phyloP scores from a whole-genome alignment of 257 asterid genomes.

The Gentiana macrophylla region DNA sequence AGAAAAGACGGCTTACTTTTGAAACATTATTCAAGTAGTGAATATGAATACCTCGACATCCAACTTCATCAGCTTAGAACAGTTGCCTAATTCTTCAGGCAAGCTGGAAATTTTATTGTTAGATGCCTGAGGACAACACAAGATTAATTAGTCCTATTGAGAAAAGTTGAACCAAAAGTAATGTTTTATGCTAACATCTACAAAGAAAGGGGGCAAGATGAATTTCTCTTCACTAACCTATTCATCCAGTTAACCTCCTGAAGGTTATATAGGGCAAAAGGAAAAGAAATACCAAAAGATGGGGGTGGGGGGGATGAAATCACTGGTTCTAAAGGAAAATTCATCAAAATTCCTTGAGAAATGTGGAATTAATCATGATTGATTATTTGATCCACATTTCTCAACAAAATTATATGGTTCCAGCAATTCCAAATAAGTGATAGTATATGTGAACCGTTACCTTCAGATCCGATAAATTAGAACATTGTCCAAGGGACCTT shows the following conservation, averaged over 20 bases:
- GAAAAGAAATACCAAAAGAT: no score
- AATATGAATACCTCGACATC: constrained; percentile 60
- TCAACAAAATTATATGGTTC: no score
- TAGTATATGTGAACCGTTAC: constrained; percentile 18
- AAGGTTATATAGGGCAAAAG: no score
- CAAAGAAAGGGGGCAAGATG: background rate
- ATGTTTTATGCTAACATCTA: background rate
- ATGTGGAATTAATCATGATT: no score
- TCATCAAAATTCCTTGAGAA: no score
- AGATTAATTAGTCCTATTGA: constrained; percentile 12
- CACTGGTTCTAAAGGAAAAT: no score
- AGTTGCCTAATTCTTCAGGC: constrained; percentile 78
- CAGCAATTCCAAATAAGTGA: background rate
- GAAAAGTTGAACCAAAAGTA: constrained; percentile 4
- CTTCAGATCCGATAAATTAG: constrained; percentile 69
- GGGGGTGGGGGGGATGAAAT: no score
- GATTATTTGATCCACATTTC: no score
- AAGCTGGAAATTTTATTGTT: constrained; percentile 71
- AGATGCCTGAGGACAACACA: constrained; percentile 60
- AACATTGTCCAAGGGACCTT: constrained; percentile 60
- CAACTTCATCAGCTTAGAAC: constrained; percentile 63
- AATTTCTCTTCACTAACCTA: no score
- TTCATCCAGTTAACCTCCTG: no score
- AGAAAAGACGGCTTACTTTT: background rate
- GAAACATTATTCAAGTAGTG: constrained; percentile 1